These are phyloP conservation scores for Malbranchea zuffiana DNA, from an alignment of 2,329 filamentous ascomycete species.

Conservation along the genomic window DNA sequence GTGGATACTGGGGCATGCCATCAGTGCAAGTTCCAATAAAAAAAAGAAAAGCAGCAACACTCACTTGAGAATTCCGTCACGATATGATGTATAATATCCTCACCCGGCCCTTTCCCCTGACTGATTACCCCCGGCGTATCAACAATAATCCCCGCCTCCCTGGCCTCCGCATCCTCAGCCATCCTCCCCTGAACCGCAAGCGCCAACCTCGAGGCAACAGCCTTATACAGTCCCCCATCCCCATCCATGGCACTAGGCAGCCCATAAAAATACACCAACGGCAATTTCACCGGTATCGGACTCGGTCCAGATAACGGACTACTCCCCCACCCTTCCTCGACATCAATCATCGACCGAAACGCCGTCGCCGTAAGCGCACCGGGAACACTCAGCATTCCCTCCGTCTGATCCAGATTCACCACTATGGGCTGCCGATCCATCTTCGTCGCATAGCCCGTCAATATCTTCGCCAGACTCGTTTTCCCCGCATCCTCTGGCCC, in stretches of 20 bases:
- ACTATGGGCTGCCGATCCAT: slow-evolving; percentile 64
- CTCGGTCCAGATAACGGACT: slow-evolving; percentile 86
- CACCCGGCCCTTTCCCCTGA: slow-evolving; percentile 50
- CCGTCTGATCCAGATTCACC: slow-evolving; percentile 72
- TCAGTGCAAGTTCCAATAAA: not conserved
- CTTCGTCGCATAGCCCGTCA: slow-evolving; percentile 70
- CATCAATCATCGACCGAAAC: slow-evolving; percentile 75
- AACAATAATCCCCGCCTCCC: slow-evolving; percentile 68
- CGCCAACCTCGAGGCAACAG: slow-evolving; percentile 64
- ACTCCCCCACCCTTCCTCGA: slow-evolving; percentile 79
- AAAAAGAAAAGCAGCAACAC: slow-evolving; percentile 18
- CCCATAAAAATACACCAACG: slow-evolving; percentile 83
- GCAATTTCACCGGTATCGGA: slow-evolving; percentile 78
- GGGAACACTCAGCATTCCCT: slow-evolving; percentile 66
- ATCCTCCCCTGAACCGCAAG: slow-evolving; percentile 66
- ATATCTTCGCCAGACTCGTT: slow-evolving; percentile 64
- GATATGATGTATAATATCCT: slow-evolving; percentile 74
- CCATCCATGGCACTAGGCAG: slow-evolving; percentile 57
- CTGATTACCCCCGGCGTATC: slow-evolving; percentile 66
- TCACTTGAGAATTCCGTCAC: slow-evolving; percentile 55
- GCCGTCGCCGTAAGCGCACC: slow-evolving; percentile 79
- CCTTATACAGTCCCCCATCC: slow-evolving; percentile 60
- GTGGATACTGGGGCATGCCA: slow-evolving; percentile 49
- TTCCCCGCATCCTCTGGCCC: slow-evolving; percentile 73
- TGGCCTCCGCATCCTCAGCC: slow-evolving; percentile 61